phyloP scores from a whole-genome alignment of 306 rosid species.

The Gleditsia sinensis region DNA sequence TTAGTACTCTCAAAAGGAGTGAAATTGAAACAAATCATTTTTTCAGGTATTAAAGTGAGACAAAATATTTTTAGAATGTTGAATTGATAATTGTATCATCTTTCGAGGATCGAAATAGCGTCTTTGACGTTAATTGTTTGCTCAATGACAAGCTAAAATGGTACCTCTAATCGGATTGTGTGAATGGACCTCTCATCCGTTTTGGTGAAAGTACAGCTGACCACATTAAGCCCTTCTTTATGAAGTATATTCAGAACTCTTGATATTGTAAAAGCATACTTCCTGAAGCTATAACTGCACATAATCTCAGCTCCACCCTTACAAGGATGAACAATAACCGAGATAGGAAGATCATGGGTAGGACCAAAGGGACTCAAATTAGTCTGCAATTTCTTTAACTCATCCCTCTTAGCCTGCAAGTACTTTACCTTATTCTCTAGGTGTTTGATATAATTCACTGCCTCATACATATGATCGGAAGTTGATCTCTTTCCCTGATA shows the following conservation, averaged over 20 bases:
- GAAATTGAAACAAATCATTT: no score
- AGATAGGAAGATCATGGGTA: slow-evolving; percentile 1
- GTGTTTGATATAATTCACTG: slow-evolving; percentile 63
- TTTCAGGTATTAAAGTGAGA: no score
- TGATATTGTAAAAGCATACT: slow-evolving; percentile 43
- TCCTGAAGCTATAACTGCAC: slow-evolving; percentile 38
- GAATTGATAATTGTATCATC: no score
- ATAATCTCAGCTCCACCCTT: slow-evolving; percentile 54
- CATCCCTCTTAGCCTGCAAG: slow-evolving; percentile 47
- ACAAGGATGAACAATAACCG: slow-evolving; percentile 46
- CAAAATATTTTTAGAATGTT: no score
- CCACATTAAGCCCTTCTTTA: slow-evolving; percentile 52
- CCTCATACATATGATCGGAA: slow-evolving; percentile 64
- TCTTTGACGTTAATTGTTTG: no score
- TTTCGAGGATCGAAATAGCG: no score
- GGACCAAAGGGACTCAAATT: slow-evolving; percentile 12
- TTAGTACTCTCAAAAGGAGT: no score
- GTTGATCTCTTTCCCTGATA: slow-evolving; percentile 70
- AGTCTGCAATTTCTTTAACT: slow-evolving; percentile 29
- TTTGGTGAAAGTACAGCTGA: slow-evolving; percentile 44
- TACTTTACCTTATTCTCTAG: slow-evolving; percentile 45
- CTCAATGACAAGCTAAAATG: no score
- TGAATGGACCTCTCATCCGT: slow-evolving; percentile 39
- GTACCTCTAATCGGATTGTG: slow-evolving; percentile 58
- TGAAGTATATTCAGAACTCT: slow-evolving; percentile 41